phyloP scores from a whole-genome alignment of 1,284 basidiomycete species.

The Cryptococcus jaspeensis region DNA sequence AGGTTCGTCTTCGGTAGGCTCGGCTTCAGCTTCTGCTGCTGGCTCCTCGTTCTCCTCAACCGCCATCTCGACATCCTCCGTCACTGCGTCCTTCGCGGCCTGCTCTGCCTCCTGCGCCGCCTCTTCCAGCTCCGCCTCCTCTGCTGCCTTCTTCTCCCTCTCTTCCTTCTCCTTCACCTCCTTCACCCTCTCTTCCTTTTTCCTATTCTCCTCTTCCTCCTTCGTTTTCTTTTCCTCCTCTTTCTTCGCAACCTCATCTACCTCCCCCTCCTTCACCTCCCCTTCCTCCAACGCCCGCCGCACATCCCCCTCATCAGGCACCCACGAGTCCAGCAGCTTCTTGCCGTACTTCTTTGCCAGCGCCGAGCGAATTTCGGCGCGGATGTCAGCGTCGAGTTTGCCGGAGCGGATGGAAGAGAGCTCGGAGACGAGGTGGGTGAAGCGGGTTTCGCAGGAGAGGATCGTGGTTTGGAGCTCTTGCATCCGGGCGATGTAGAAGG shows the following conservation, averaged over 20 bases:
- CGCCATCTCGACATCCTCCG: neutral
- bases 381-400: constrained; percentile 62
- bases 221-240: neutral
- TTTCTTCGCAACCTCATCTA: constrained; percentile 4
- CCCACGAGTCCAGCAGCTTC: constrained; percentile 40
- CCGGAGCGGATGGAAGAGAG: constrained; percentile 68
- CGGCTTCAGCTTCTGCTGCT: neutral
- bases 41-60: neutral
- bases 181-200: constrained; percentile 3
- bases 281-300: constrained; percentile 30
- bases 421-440: constrained; percentile 56
- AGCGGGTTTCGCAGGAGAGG: constrained; percentile 66
- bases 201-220: constrained; percentile 33
- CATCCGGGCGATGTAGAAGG: constrained; percentile 66
- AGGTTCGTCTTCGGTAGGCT: neutral
- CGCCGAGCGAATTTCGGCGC: constrained; percentile 50
- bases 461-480: constrained; percentile 69
- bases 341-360: constrained; percentile 43
- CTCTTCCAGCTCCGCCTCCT: neutral
- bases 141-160: neutral
- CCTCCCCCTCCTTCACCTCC: constrained; percentile 9
- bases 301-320: constrained; percentile 34
- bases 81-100: constrained; percentile 5
- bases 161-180: constrained; percentile 4
- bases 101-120: constrained; percentile 4